Percentiles rank a stretch among this genome's conserved stretches.
Evolutionary conservation across 2,329 filamentous ascomycete species (phyloP).

Genomic region (Incumbomyces lentus): DNA sequence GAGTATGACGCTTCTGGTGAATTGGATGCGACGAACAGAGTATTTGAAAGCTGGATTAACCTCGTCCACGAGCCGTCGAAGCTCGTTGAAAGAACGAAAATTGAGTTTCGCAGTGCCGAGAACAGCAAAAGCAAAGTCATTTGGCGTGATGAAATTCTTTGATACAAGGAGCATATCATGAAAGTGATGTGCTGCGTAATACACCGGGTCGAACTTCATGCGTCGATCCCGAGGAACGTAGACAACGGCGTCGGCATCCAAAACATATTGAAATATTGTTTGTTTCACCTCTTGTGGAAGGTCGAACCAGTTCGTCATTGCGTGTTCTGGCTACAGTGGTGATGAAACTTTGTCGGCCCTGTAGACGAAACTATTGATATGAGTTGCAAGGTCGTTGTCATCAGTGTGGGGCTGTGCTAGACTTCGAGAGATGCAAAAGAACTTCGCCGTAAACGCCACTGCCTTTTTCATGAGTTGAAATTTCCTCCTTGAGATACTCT

Average conservation of each 20-base stretch:
- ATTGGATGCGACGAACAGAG: not conserved
- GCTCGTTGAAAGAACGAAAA: not conserved
- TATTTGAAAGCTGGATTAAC: not conserved
- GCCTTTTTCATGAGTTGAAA: no score
- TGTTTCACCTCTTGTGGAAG: slow-evolving; percentile 4
- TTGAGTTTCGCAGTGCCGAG: not conserved
- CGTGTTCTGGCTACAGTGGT: no score
- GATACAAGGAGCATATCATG: slow-evolving; percentile 1
- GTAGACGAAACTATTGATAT: no score
- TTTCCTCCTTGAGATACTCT: no score
- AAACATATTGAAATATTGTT: slow-evolving; percentile 1
- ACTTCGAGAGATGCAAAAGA: no score
- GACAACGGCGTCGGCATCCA: not conserved
- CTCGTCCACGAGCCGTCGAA: not conserved
- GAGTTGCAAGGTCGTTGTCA: no score
- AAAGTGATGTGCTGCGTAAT: not conserved
- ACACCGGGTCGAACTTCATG: not conserved
- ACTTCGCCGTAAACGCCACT: no score
- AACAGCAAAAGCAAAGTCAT: not conserved
- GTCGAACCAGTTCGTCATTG: slow-evolving; percentile 3
- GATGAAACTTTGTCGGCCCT: no score
- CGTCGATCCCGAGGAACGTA: slow-evolving; percentile 1
- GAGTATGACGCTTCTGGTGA: not conserved
- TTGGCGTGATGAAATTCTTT: not conserved
- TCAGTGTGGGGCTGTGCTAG: no score